A percentile compares a stretch with the other conserved stretches of the same genome.
phyloP scores from a whole-genome alignment of 345 rosid species.

The Theobroma cacao region DNA sequence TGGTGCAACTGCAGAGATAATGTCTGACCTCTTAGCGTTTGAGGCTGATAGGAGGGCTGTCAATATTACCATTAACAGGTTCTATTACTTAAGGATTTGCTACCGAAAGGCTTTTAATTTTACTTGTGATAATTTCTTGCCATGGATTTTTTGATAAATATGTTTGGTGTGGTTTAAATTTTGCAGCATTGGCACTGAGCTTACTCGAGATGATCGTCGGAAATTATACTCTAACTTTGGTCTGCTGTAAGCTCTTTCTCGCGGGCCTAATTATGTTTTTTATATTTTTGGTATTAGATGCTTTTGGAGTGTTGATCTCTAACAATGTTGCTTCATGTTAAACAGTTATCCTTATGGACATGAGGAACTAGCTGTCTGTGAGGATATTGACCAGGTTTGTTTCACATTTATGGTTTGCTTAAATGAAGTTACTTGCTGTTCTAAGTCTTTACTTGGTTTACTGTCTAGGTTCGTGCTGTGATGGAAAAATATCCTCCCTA shows the following conservation, averaged over 20 bases:
- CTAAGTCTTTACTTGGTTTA: slow-evolving; percentile 9
- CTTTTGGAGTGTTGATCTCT: background rate
- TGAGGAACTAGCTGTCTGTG: slow-evolving; percentile 86
- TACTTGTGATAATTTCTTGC: background rate
- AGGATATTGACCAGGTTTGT: slow-evolving; percentile 84
- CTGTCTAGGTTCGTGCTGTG: slow-evolving; percentile 73
- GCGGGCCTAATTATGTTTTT: background rate
- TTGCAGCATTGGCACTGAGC: slow-evolving; percentile 97
- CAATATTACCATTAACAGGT: slow-evolving; percentile 95
- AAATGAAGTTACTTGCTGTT: background rate
- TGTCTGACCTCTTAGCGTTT: slow-evolving; percentile 97
- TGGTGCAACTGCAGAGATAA: slow-evolving; percentile 94
- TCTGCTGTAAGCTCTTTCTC: slow-evolving; percentile 60
- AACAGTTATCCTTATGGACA: slow-evolving; percentile 82
- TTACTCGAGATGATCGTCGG: slow-evolving; percentile 93
- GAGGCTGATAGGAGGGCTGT: slow-evolving; percentile 99
- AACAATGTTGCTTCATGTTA: slow-evolving; percentile 14
- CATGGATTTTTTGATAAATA: background rate
- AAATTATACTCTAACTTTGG: slow-evolving; percentile 95
- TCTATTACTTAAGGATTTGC: background rate
- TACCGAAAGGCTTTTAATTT: background rate
- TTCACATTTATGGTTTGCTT: background rate
- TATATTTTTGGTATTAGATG: background rate
- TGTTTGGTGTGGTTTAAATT: background rate
- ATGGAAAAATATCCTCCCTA: slow-evolving; percentile 97